phyloP scores from a whole-genome alignment of 768 basidiomycete species.

The Pisolithus microcarpus region DNA sequence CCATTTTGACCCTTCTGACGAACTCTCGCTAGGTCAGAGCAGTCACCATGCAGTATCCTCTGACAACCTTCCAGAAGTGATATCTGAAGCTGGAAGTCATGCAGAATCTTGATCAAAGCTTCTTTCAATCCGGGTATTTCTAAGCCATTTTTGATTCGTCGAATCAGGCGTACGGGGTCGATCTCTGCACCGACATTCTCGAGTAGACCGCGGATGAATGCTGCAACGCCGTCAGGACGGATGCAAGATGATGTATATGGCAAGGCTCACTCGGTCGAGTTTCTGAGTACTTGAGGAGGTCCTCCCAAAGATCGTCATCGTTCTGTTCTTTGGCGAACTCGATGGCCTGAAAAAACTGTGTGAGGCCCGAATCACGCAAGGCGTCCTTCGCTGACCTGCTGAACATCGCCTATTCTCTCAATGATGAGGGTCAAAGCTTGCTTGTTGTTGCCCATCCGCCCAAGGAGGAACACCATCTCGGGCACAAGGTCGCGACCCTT shows the following conservation, averaged over 20 bases:
- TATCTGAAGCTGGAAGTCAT: slow-evolving; percentile 92
- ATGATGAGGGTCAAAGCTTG: slow-evolving; percentile 91
- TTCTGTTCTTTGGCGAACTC: slow-evolving; percentile 97
- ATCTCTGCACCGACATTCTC: slow-evolving; percentile 97
- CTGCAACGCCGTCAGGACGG: slow-evolving; percentile 30
- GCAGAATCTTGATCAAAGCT: slow-evolving; percentile 92
- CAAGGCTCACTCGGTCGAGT: slow-evolving; percentile 67
- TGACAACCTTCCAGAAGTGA: slow-evolving; percentile 91
- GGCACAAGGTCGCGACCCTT: slow-evolving; percentile 79
- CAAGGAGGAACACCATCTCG: slow-evolving; percentile 97
- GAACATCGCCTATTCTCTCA: slow-evolving; percentile 87
- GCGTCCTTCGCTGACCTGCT: slow-evolving; percentile 47
- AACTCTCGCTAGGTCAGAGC: slow-evolving; percentile 56
- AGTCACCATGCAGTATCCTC: slow-evolving; percentile 79
- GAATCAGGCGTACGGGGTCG: slow-evolving; percentile 88
- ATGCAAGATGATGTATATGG: background rate
- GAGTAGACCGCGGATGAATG: slow-evolving; percentile 89
- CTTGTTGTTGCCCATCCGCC: slow-evolving; percentile 97
- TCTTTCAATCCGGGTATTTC: slow-evolving; percentile 94
- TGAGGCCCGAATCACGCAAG: background rate
- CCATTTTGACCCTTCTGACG: slow-evolving; percentile 72
- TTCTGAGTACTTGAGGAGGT: slow-evolving; percentile 89
- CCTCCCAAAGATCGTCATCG: slow-evolving; percentile 97
- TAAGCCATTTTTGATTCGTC: slow-evolving; percentile 90
- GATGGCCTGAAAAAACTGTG: slow-evolving; percentile 57